phyloP scores from a whole-genome alignment of 2,329 filamentous ascomycete species.

The Tolypocladium endophyticum region DNA sequence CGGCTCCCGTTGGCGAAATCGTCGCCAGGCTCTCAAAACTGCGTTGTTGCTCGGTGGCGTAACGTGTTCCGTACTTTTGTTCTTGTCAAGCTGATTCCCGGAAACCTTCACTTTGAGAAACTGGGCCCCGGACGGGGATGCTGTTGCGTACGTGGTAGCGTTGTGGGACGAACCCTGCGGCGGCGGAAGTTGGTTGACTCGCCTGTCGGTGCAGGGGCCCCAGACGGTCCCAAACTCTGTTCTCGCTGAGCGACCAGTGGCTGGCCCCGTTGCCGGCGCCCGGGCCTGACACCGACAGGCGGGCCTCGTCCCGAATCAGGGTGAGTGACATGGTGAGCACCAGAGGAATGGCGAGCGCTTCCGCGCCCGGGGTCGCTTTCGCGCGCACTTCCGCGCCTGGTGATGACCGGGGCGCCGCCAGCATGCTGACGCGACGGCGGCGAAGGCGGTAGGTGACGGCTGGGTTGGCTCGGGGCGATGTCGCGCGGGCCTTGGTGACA shows the following conservation, averaged over 20 bases:
- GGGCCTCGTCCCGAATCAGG: neutral
- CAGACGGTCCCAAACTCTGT: slow-evolving; percentile 6
- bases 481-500: too few relatives aligned
- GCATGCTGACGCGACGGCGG: neutral
- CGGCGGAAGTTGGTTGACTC: neutral
- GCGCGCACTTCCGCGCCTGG: neutral
- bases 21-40: neutral
- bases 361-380: neutral
- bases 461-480: neutral
- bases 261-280: neutral
- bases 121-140: neutral
- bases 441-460: too few relatives aligned
- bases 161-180: neutral
- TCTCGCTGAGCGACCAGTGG: neutral
- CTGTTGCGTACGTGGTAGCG: neutral
- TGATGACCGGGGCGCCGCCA: neutral
- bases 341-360: neutral
- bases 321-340: neutral
- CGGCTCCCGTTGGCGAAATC: neutral
- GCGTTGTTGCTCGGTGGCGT: neutral
- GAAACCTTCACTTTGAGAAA: neutral
- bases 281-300: neutral
- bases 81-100: neutral
- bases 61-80: neutral
- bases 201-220: neutral